These are phyloP conservation scores for Chloranthus sessilifolius DNA, from an alignment of 164 flowering plant species.

Conservation along the genomic window DNA sequence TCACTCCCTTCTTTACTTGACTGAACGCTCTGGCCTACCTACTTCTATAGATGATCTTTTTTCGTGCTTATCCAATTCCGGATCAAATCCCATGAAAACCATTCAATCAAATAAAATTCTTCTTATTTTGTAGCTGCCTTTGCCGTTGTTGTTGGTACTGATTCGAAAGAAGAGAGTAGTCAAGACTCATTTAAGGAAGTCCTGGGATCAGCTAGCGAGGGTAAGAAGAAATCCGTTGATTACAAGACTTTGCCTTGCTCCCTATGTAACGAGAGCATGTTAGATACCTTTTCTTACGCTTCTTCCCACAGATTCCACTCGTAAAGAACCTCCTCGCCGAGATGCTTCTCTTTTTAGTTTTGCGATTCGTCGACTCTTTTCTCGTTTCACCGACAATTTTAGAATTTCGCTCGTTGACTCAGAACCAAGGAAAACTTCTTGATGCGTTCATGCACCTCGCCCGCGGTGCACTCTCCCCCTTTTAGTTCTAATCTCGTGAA, in stretches of 20 bases:
- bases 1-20: too few relatives aligned
- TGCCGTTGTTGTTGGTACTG: conserved; percentile 1
- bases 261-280: not conserved
- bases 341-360: not conserved
- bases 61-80: not conserved
- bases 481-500: too few relatives aligned
- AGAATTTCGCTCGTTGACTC: too few relatives aligned
- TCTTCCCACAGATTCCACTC: not conserved
- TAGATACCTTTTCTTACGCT: conserved; percentile 1
- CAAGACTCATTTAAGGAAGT: not conserved
- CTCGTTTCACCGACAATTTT: too few relatives aligned
- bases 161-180: conserved; percentile 1
- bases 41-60: not conserved
- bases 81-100: too few relatives aligned
- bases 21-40: too few relatives aligned
- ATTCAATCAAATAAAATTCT: not conserved
- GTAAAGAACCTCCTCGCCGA: not conserved
- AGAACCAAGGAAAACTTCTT: too few relatives aligned
- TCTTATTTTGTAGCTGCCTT: conserved; percentile 1
- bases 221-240: not conserved
- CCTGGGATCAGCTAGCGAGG: too few relatives aligned
- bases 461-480: too few relatives aligned
- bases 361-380: too few relatives aligned
- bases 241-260: not conserved
- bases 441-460: too few relatives aligned